Conservation (phyloP, 768 basidiomycete genomes). For the Xanthoconium stramineum region DNA sequence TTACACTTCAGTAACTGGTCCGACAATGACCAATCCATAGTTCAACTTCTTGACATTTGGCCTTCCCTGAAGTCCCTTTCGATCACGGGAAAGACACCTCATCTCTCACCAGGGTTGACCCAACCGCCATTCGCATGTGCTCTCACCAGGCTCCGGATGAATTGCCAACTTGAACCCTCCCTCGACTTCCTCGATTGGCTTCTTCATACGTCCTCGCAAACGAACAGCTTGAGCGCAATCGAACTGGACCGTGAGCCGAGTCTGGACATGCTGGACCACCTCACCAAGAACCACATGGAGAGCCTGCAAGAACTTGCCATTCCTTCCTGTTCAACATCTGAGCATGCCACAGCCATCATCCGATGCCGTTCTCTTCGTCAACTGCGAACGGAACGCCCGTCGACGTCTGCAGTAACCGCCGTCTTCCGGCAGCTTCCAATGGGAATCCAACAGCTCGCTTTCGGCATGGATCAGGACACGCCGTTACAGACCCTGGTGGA, state of each 20-base stretch:
- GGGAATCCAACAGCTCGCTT: constrained; percentile 53
- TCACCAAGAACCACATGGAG: constrained; percentile 47
- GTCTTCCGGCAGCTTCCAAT: constrained; percentile 48
- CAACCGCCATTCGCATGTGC: constrained; percentile 42
- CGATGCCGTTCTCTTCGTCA: constrained; percentile 50
- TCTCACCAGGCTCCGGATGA: constrained; percentile 55
- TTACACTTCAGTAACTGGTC: constrained; percentile 74
- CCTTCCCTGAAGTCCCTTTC: constrained; percentile 53
- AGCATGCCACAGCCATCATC: constrained; percentile 44
- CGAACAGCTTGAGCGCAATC: constrained; percentile 45
- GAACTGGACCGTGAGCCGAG: constrained; percentile 63
- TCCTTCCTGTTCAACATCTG: constrained; percentile 50
- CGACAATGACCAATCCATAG: constrained; percentile 51
- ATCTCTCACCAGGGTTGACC: constrained; percentile 38
- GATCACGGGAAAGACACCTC: constrained; percentile 57
- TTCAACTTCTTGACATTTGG: constrained; percentile 64
- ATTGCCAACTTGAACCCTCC: constrained; percentile 62
- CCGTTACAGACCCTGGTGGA: constrained; percentile 54
- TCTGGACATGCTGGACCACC: constrained; percentile 49
- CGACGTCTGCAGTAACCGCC: constrained; percentile 34
- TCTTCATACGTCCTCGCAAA: constrained; percentile 50
- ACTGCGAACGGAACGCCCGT: constrained; percentile 55
- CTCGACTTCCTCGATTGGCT: constrained; percentile 69
- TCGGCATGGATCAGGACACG: constrained; percentile 58
- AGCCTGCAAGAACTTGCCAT: constrained; percentile 54